Conservation (phyloP, 2,329 filamentous ascomycete species). For the Aspergillus persii region DNA sequence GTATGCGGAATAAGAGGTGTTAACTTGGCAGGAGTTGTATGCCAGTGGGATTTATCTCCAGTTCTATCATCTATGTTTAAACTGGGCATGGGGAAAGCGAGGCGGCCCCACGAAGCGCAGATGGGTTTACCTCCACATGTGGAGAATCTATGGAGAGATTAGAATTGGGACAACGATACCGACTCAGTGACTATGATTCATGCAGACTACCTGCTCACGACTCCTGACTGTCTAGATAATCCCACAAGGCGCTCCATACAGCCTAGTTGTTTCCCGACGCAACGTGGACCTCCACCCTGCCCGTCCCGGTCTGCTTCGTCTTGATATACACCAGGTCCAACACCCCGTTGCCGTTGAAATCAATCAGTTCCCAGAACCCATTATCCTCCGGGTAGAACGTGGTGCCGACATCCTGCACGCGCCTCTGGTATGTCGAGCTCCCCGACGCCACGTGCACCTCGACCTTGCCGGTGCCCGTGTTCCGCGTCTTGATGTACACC, state of each 20-base stretch:
- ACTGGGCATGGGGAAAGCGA: not conserved
- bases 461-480: constrained; percentile 11
- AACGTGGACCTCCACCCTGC: constrained; percentile 10
- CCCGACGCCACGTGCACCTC: constrained; percentile 12
- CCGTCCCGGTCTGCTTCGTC: constrained; percentile 10
- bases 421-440: constrained; percentile 32
- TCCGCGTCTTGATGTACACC: constrained; percentile 12
- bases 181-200: too few relatives aligned
- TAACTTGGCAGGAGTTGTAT: not conserved
- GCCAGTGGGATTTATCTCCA: not conserved
- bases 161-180: not conserved
- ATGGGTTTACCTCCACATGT: not conserved
- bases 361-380: constrained; percentile 10
- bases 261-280: not conserved
- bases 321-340: constrained; percentile 14
- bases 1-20: constrained; percentile 56
- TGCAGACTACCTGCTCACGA: too few relatives aligned
- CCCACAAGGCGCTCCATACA: too few relatives aligned
- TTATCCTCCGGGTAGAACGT: constrained; percentile 45
- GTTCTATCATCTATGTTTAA: not conserved
- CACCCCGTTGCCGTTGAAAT: constrained; percentile 8
- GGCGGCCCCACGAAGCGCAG: not conserved
- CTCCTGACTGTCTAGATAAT: too few relatives aligned
- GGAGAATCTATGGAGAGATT: not conserved
- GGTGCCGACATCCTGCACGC: constrained; percentile 64